phyloP scores from a whole-genome alignment of 352 stramenopile genomes.

The Phytophthora syringae region DNA sequence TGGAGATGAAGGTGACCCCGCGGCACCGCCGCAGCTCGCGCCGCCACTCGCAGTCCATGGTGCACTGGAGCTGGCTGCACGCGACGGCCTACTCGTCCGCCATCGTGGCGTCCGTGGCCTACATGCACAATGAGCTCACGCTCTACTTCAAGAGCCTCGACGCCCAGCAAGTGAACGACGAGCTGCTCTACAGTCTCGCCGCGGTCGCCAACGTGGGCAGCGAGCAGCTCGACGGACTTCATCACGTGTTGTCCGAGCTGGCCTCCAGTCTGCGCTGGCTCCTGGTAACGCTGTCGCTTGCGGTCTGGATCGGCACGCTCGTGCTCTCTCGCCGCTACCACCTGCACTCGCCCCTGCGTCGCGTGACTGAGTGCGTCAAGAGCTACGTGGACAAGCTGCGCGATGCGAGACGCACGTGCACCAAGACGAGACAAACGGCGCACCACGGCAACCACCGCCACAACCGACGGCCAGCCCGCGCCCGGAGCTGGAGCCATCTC shows the following conservation, averaged over 20 bases:
- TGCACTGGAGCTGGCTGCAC: constrained; percentile 79
- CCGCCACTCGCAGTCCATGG: constrained; percentile 34
- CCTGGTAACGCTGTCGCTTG: constrained; percentile 46
- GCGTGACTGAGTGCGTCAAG: constrained; percentile 31
- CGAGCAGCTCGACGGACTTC: constrained; percentile 42
- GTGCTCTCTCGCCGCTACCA: constrained; percentile 53
- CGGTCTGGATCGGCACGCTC: constrained; percentile 52
- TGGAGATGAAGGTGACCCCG: constrained; percentile 24
- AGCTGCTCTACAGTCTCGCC: constrained; percentile 44
- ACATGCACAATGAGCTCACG: constrained; percentile 65
- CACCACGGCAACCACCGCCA: constrained; percentile 11
- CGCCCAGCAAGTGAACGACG: constrained; percentile 38
- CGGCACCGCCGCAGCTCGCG: constrained; percentile 17
- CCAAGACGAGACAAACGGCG: constrained; percentile 7
- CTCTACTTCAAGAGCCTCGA: constrained; percentile 51
- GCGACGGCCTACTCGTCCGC: constrained; percentile 71
- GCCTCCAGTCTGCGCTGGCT: constrained; percentile 51
- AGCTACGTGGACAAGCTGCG: constrained; percentile 34
- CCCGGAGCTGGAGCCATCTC: constrained; percentile 23
- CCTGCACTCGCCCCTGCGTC: constrained; percentile 58
- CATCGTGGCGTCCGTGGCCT: constrained; percentile 73
- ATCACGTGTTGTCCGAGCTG: constrained; percentile 37
- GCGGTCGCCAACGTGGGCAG: constrained; percentile 31
- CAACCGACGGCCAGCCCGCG: constrained; percentile 9
- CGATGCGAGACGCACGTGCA: constrained; percentile 15